Evolutionary conservation across 441 rosid species (phyloP).

Genomic region (Aleurites moluccanus): DNA sequence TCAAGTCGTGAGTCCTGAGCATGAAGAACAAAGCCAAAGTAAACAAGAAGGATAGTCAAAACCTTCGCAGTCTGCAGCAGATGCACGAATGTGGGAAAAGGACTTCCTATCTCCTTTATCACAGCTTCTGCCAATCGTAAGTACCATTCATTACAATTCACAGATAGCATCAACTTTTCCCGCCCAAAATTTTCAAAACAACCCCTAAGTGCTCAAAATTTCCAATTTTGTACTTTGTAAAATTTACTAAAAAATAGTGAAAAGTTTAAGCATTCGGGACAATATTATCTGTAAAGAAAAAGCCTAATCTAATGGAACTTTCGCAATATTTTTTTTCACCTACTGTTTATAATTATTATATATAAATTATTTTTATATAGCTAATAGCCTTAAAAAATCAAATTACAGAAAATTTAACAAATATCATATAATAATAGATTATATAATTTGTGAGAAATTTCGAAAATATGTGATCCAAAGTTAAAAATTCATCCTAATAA

Average conservation of each 20-base stretch:
- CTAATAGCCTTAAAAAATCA: too few species aligned
- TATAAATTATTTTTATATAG: too few species aligned
- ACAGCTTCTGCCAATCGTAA: background rate
- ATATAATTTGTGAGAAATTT: too few species aligned
- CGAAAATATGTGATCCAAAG: too few species aligned
- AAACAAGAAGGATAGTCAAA: background rate
- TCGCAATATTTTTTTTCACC: background rate
- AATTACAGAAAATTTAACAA: too few species aligned
- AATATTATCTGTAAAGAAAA: conserved; percentile 11
- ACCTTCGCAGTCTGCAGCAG: background rate
- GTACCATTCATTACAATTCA: background rate
- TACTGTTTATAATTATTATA: background rate
- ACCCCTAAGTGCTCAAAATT: too few species aligned
- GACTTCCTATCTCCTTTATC: background rate
- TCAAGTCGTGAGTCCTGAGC: too few species aligned
- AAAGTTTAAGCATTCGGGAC: conserved; percentile 14
- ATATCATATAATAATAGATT: too few species aligned
- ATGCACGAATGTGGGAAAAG: background rate
- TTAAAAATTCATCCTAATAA: too few species aligned
- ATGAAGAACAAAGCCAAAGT: background rate
- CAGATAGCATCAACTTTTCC: background rate
- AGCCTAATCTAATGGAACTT: background rate
- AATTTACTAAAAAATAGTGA: background rate
- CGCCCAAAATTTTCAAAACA: conserved; percentile 5
- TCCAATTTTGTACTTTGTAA: background rate